Percentiles rank a stretch among this genome's conserved stretches.
These are phyloP conservation scores for Lipomyces sp. DNA, from an alignment of 805 yeast species.

Conservation along the genomic window DNA sequence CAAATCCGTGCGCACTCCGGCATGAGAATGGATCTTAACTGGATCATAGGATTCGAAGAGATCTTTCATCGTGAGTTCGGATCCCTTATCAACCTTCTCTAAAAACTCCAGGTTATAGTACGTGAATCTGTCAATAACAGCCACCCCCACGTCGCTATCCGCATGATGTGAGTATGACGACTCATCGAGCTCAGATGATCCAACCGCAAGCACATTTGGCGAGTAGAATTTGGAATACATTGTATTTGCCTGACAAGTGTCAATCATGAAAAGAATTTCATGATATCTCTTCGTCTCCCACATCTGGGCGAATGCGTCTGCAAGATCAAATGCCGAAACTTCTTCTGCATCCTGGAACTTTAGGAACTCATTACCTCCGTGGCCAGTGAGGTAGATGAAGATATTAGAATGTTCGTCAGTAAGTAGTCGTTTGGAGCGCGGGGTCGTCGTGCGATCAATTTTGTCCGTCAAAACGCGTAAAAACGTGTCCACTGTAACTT, in stretches of 20 bases:
- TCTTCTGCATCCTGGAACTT: constrained; percentile 99
- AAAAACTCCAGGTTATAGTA: constrained; percentile 86
- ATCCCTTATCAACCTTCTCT: constrained; percentile 77
- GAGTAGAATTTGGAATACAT: constrained; percentile 93
- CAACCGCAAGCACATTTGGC: constrained; percentile 90
- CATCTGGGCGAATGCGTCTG: constrained; percentile 98
- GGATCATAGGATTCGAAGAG: constrained; percentile 82
- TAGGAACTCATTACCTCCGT: constrained; percentile 96
- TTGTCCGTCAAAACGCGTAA: constrained; percentile 91
- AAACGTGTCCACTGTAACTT: constrained; percentile 96
- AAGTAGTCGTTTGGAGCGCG: constrained; percentile 83
- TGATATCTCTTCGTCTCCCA: constrained; percentile 92
- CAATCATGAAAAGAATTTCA: constrained; percentile 96
- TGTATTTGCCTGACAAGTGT: constrained; percentile 98
- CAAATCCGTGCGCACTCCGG: constrained; percentile 88
- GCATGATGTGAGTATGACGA: constrained; percentile 95
- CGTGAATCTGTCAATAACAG: constrained; percentile 96
- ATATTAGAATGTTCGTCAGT: constrained; percentile 95
- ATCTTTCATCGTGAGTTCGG: constrained; percentile 77
- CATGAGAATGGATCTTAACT: constrained; percentile 85
- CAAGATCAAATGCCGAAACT: constrained; percentile 90
- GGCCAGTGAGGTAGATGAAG: constrained; percentile 95
- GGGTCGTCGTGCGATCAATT: constrained; percentile 87
- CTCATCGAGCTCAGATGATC: constrained; percentile 85
- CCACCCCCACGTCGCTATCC: constrained; percentile 94